Evolutionary conservation across 768 basidiomycete genomes (phyloP).

Genomic region (Boletellus ananas): DNA sequence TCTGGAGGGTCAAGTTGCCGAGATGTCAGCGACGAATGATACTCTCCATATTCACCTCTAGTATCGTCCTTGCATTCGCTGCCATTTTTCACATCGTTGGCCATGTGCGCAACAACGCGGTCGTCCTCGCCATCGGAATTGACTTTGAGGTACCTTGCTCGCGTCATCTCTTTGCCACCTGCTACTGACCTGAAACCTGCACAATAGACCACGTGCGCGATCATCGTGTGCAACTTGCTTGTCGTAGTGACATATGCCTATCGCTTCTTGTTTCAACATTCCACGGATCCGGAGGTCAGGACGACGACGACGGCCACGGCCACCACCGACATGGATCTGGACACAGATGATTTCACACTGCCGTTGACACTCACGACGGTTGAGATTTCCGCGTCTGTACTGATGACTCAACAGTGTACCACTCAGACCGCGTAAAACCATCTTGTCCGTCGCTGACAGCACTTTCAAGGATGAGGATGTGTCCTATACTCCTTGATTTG

Average conservation of each 20-base stretch:
- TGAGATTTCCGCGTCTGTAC: neutral
- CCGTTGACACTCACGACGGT: neutral
- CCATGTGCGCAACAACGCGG: neutral
- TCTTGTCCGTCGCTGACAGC: too few relatives aligned
- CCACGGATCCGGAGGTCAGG: too few relatives aligned
- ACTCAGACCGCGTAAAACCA: neutral
- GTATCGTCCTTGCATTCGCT: slow-evolving; percentile 10
- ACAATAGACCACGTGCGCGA: slow-evolving; percentile 4
- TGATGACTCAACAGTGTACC: neutral
- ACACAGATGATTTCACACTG: slow-evolving; percentile 4
- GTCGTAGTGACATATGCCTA: slow-evolving; percentile 17
- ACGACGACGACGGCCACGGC: neutral
- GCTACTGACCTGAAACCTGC: neutral
- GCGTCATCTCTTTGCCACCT: neutral
- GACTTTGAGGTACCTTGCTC: slow-evolving; percentile 6
- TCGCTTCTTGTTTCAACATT: neutral
- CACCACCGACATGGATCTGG: neutral
- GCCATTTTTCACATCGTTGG: slow-evolving; percentile 7
- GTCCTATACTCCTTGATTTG: too few relatives aligned
- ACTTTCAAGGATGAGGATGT: too few relatives aligned
- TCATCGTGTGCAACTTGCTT: slow-evolving; percentile 16
- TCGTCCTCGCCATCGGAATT: neutral
- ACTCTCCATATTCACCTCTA: slow-evolving; percentile 14
- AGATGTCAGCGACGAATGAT: slow-evolving; percentile 16
- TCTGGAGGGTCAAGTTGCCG: slow-evolving; percentile 16